Evolutionary conservation across 345 rosid genomes (phyloP).

Genomic region (Citrus cavaleriei): DNA sequence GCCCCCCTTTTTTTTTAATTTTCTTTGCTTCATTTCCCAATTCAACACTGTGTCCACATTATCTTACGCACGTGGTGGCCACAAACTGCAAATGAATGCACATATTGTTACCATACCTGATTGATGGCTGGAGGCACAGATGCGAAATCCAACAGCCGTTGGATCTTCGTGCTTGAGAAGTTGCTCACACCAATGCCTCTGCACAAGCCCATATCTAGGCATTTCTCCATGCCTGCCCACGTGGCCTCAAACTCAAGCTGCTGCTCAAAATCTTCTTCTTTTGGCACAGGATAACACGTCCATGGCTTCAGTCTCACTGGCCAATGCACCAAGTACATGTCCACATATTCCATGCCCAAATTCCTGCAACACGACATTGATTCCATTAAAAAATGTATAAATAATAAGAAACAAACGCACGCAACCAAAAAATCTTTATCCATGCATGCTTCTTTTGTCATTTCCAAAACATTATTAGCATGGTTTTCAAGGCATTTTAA

Average conservation of each 20-base stretch:
- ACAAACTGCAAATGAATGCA: not conserved
- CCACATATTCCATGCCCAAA: constrained; percentile 66
- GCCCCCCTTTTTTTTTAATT: not conserved
- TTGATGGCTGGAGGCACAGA: constrained; percentile 67
- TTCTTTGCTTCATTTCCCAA: not conserved
- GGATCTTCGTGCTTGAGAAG: constrained; percentile 68
- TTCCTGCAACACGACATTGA: constrained; percentile 29
- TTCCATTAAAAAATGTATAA: not conserved
- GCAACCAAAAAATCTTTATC: not conserved
- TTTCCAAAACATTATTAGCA: not conserved
- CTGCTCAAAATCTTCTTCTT: constrained; percentile 64
- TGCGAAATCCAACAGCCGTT: constrained; percentile 49
- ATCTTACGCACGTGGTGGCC: not conserved
- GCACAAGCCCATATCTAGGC: constrained; percentile 70
- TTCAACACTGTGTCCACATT: not conserved
- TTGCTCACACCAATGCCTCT: constrained; percentile 82
- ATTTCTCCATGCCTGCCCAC: constrained; percentile 86
- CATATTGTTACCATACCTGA: constrained; percentile 38
- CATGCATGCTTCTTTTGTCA: not conserved
- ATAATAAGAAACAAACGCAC: not conserved
- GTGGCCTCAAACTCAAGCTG: constrained; percentile 59
- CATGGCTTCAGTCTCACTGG: constrained; percentile 82
- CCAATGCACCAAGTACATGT: constrained; percentile 94
- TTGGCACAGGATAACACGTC: constrained; percentile 44
- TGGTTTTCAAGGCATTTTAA: not conserved